A percentile compares a stretch with the other conserved stretches of the same genome.
These are phyloP conservation scores for Fusarium heterosporum DNA, from an alignment of 2,329 filamentous ascomycete species.

Conservation along the genomic window DNA sequence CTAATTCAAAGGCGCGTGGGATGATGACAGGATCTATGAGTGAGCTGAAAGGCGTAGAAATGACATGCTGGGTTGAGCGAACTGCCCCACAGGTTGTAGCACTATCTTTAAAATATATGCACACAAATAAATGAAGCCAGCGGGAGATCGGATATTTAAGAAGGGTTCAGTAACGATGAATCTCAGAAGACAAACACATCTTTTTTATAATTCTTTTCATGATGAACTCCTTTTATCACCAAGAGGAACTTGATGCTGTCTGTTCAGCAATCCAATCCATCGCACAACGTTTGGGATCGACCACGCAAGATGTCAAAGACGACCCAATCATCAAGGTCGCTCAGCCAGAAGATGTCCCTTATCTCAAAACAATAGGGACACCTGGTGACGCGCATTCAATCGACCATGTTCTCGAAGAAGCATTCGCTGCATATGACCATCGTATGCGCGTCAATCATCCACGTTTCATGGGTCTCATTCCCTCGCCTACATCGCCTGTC, in stretches of 20 bases:
- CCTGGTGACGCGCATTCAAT: constrained; percentile 20
- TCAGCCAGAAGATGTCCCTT: constrained; percentile 19
- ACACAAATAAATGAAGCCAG: background rate
- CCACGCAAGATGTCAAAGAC: constrained; percentile 12
- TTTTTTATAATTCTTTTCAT: no score
- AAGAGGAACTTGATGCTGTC: constrained; percentile 17
- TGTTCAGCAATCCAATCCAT: constrained; percentile 18
- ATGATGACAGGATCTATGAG: constrained; percentile 15
- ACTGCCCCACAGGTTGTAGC: constrained; percentile 4
- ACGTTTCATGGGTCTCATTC: constrained; percentile 42
- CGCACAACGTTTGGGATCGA: constrained; percentile 2
- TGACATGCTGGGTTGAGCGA: constrained; percentile 8
- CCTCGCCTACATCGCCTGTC: constrained; percentile 36
- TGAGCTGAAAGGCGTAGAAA: constrained; percentile 11
- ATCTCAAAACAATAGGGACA: constrained; percentile 17
- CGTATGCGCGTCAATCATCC: constrained; percentile 34
- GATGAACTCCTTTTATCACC: constrained; percentile 5
- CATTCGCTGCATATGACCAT: constrained; percentile 19
- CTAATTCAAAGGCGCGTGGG: background rate
- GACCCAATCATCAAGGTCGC: constrained; percentile 33
- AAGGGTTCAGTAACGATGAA: background rate
- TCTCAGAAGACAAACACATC: background rate
- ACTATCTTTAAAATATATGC: background rate
- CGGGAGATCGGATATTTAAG: background rate
- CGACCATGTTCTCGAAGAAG: constrained; percentile 25